phyloP scores from a whole-genome alignment of 2,329 filamentous ascomycete species.

The Phoma sp. region DNA sequence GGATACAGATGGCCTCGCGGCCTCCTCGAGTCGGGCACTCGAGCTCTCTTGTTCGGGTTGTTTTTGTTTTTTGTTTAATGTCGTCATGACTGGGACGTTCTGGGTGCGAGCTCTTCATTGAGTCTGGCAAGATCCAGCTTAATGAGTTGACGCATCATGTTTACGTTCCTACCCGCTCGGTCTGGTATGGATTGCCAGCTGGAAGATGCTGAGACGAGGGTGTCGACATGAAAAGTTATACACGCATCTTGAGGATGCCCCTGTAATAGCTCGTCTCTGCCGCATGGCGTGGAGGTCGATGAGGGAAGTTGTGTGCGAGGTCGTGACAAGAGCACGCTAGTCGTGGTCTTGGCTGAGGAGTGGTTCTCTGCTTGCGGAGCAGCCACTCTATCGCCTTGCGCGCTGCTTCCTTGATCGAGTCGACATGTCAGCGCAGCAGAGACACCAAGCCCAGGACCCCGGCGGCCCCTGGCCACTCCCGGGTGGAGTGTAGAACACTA shows the following conservation, averaged over 20 bases:
- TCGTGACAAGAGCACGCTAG: slow-evolving; percentile 43
- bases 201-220: slow-evolving; percentile 39
- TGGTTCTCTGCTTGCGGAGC: slow-evolving; percentile 51
- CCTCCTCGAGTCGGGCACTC: slow-evolving; percentile 48
- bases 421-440: neutral
- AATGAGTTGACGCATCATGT: slow-evolving; percentile 44
- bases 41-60: slow-evolving; percentile 40
- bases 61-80: slow-evolving; percentile 50
- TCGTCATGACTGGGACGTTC: slow-evolving; percentile 39
- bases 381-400: slow-evolving; percentile 30
- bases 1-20: slow-evolving; percentile 53
- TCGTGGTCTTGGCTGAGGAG: slow-evolving; percentile 39
- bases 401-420: neutral
- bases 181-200: slow-evolving; percentile 51
- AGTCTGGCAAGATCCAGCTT: slow-evolving; percentile 45
- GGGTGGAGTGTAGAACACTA: slow-evolving; percentile 7
- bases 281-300: neutral
- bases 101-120: slow-evolving; percentile 47
- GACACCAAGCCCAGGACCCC: slow-evolving; percentile 12
- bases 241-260: slow-evolving; percentile 49
- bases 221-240: slow-evolving; percentile 50
- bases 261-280: slow-evolving; percentile 44
- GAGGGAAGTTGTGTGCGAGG: slow-evolving; percentile 19
- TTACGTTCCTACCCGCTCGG: slow-evolving; percentile 36
- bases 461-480: slow-evolving; percentile 10